phyloP scores from a whole-genome alignment of 352 stramenopile species.

The Phytophthora sansomeana region DNA sequence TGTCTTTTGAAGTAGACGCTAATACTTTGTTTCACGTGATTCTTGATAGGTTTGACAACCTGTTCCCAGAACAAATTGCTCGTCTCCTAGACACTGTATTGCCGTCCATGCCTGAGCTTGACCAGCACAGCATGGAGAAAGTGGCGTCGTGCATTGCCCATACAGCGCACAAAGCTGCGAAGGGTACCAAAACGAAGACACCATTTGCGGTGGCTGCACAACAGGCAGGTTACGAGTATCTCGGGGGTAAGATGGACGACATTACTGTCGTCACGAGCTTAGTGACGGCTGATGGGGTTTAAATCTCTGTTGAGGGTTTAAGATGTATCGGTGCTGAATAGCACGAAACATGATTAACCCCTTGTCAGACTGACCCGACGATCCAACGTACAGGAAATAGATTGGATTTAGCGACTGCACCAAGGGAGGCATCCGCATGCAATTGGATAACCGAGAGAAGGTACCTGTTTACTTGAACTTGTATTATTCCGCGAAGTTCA shows the following conservation, averaged over 20 bases:
- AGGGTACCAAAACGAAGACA: conserved; percentile 73
- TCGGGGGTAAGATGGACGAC: conserved; percentile 92
- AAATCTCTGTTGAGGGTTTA: not conserved
- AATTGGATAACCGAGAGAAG: not conserved
- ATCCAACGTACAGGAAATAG: conserved; percentile 22
- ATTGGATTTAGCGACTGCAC: conserved; percentile 17
- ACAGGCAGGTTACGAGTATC: conserved; percentile 81
- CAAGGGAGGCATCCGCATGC: conserved; percentile 3
- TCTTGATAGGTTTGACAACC: conserved; percentile 93
- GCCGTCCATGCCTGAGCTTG: conserved; percentile 55
- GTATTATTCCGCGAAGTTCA: too few species aligned
- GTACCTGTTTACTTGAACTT: too few species aligned
- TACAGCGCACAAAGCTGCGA: conserved; percentile 81
- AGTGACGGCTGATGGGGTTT: conserved; percentile 43
- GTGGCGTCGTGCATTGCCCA: conserved; percentile 82
- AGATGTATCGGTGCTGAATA: not conserved
- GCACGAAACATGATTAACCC: not conserved
- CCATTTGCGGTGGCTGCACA: conserved; percentile 80
- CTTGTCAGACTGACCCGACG: conserved; percentile 3
- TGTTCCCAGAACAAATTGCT: conserved; percentile 90
- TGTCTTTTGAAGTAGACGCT: not conserved
- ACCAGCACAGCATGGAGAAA: conserved; percentile 76
- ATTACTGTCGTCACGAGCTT: conserved; percentile 90
- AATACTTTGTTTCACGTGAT: not conserved
- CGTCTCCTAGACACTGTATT: conserved; percentile 72